These are phyloP conservation scores for Saxophila tyrrhenica DNA, from an alignment of 495 filamentous ascomycete species.

Conservation along the genomic window DNA sequence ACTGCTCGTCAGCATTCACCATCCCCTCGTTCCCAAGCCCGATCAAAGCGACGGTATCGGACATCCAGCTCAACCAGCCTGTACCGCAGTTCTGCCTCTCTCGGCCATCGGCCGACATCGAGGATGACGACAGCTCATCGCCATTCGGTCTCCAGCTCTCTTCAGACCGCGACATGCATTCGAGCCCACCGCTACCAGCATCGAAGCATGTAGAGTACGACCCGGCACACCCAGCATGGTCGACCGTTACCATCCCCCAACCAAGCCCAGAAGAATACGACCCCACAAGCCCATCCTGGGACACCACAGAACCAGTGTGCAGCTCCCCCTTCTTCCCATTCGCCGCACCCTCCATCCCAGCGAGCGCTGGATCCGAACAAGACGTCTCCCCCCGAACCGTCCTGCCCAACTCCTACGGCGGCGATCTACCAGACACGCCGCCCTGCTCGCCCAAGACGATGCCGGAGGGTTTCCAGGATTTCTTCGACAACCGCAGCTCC, in stretches of 20 bases:
- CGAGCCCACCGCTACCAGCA: slow-evolving; percentile 1
- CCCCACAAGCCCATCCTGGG: slow-evolving; percentile 12
- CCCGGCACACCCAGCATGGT: slow-evolving; percentile 14
- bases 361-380: neutral
- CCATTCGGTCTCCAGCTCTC: neutral
- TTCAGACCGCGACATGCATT: neutral
- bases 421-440: slow-evolving; percentile 20
- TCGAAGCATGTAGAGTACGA: slow-evolving; percentile 12
- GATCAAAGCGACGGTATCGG: slow-evolving; percentile 13
- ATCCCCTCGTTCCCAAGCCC: slow-evolving; percentile 26
- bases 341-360: neutral
- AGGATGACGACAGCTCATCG: neutral
- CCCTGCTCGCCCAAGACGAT: slow-evolving; percentile 25
- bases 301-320: neutral
- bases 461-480: slow-evolving; percentile 5
- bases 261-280: slow-evolving; percentile 9
- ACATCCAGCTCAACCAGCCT: slow-evolving; percentile 4
- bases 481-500: neutral
- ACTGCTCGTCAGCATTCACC: slow-evolving; percentile 18
- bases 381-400: slow-evolving; percentile 1
- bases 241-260: neutral
- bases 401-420: slow-evolving; percentile 2
- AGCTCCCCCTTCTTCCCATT: slow-evolving; percentile 13
- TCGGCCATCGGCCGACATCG: slow-evolving; percentile 16
- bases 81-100: slow-evolving; percentile 21